phyloP scores from a whole-genome alignment of 2,329 filamentous ascomycete species.

The Microsporum ferrugineum region DNA sequence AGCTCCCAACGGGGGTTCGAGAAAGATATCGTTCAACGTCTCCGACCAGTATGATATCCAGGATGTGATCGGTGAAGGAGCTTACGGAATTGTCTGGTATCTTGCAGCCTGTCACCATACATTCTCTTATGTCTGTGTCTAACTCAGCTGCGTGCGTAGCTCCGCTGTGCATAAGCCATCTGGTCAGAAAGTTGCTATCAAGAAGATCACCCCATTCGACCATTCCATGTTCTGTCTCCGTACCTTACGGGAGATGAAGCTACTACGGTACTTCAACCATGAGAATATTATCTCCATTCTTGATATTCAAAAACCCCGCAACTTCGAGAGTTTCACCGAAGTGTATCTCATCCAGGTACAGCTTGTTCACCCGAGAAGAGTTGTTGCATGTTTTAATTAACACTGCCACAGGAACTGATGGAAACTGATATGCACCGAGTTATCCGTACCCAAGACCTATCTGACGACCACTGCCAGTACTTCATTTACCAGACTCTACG shows the following conservation, averaged over 20 bases:
- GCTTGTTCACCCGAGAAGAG: neutral
- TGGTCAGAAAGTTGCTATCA: conserved; percentile 96
- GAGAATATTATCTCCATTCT: conserved; percentile 99
- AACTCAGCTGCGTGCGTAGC: conserved; percentile 36
- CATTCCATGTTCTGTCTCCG: conserved; percentile 98
- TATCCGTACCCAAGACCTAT: conserved; percentile 95
- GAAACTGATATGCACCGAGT: conserved; percentile 99
- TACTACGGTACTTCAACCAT: conserved; percentile 97
- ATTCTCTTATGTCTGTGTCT: neutral
- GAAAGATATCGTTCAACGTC: conserved; percentile 99
- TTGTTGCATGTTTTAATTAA: conserved; percentile 13
- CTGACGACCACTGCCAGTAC: conserved; percentile 98
- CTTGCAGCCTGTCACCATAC: conserved; percentile 23
- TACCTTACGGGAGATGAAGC: conserved; percentile 97
- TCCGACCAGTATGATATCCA: conserved; percentile 99
- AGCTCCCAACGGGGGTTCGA: conserved; percentile 44
- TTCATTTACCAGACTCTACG: conserved; percentile 99
- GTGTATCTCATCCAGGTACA: conserved; percentile 93
- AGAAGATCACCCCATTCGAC: conserved; percentile 99
- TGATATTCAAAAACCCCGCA: conserved; percentile 95
- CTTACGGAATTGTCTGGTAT: conserved; percentile 96
- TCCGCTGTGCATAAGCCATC: conserved; percentile 97
- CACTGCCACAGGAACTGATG: conserved; percentile 68
- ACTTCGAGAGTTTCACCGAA: conserved; percentile 91
- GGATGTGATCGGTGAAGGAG: conserved; percentile 96